phyloP scores from a whole-genome alignment of 345 rosid genomes.

The Gossypium anomalum region DNA sequence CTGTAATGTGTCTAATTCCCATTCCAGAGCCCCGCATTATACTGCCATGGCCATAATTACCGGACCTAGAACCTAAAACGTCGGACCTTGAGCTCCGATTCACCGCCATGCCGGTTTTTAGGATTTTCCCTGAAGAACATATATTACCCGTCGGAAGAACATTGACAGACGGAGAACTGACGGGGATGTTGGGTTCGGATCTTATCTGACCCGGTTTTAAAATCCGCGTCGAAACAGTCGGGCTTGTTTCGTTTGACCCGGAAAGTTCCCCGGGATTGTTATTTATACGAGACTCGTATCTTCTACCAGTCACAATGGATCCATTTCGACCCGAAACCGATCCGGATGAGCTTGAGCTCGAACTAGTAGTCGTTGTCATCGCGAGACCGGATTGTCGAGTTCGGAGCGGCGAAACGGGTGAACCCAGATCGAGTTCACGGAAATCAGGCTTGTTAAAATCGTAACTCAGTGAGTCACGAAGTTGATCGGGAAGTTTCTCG shows the following conservation, averaged over 20 bases:
- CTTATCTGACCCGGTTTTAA: slow-evolving; percentile 34
- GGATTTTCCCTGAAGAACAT: slow-evolving; percentile 67
- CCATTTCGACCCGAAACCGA: slow-evolving; percentile 56
- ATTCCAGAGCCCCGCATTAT: slow-evolving; percentile 51
- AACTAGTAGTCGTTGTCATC: slow-evolving; percentile 29
- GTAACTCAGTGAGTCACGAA: slow-evolving; percentile 47
- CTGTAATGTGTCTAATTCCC: not conserved
- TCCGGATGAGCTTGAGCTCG: slow-evolving; percentile 78
- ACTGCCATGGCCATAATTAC: slow-evolving; percentile 85
- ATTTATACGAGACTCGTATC: slow-evolving; percentile 42
- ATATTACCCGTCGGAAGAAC: slow-evolving; percentile 83
- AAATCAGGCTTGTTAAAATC: slow-evolving; percentile 73
- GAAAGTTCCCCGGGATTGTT: slow-evolving; percentile 63
- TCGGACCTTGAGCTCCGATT: slow-evolving; percentile 46
- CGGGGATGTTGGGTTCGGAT: slow-evolving; percentile 44
- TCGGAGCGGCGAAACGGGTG: slow-evolving; percentile 84
- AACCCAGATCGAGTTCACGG: slow-evolving; percentile 74
- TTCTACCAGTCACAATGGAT: slow-evolving; percentile 24
- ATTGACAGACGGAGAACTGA: slow-evolving; percentile 48
- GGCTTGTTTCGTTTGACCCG: slow-evolving; percentile 48
- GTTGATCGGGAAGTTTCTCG: slow-evolving; percentile 40
- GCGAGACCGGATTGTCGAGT: slow-evolving; percentile 30
- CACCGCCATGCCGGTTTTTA: slow-evolving; percentile 57
- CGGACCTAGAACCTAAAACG: slow-evolving; percentile 69
- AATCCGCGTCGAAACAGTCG: slow-evolving; percentile 34